phyloP scores from a whole-genome alignment of 768 basidiomycete species.

The Suillus americanus region DNA sequence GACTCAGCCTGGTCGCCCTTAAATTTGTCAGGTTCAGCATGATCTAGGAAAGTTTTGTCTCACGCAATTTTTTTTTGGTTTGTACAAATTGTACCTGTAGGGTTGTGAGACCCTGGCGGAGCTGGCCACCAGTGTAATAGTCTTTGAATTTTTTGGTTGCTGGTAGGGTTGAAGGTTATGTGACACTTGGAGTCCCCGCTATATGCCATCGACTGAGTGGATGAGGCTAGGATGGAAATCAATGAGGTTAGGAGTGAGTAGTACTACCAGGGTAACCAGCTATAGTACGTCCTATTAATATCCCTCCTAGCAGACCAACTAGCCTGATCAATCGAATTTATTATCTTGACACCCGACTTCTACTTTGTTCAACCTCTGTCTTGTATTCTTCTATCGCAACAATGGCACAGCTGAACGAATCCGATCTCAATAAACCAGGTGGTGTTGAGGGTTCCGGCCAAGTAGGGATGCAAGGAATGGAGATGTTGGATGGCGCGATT shows the following conservation, averaged over 20 bases:
- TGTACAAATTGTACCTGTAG: background rate
- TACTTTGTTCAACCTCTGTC: background rate
- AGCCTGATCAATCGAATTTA: background rate
- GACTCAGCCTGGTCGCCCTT: background rate
- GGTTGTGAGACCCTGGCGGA: background rate
- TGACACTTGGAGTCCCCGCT: background rate
- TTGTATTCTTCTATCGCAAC: background rate
- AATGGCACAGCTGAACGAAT: background rate
- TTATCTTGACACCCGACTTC: background rate
- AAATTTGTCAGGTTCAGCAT: background rate
- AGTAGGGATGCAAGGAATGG: constrained; percentile 1
- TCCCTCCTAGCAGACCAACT: background rate
- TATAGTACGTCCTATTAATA: background rate
- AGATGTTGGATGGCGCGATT: background rate
- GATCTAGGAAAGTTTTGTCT: background rate
- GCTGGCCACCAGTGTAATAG: background rate
- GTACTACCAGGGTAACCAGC: too few species aligned
- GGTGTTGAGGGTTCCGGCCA: background rate
- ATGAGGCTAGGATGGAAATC: background rate
- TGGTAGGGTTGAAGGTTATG: background rate
- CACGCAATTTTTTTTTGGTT: background rate
- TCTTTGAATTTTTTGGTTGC: too few species aligned
- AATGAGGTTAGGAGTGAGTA: too few species aligned
- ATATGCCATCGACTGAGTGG: background rate
- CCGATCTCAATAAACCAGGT: constrained; percentile 4